Evolutionary conservation across 2,329 filamentous ascomycete species (phyloP), one percentile per base, ranked within the genome.

Genomic region (Alternaria sp.): DNA sequence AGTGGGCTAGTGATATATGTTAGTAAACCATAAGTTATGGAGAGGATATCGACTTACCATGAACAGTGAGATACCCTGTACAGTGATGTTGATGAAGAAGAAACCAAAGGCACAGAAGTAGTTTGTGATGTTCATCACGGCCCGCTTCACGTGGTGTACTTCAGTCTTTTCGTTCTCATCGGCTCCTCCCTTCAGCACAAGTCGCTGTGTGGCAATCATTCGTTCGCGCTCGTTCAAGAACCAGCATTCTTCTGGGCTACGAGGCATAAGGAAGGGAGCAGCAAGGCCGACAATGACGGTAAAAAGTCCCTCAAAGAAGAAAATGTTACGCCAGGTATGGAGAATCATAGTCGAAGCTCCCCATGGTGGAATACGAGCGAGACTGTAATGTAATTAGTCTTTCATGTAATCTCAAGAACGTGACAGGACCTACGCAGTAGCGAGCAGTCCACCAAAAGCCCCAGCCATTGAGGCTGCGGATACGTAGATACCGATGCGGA

Each of bases 251-350:
- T 76, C 73, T 0, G 87, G 86, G 11, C 75, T 81, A 8, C 81
- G 82, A 0, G 86, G 86, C 79, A 89, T 83, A 64, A 86, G 77
- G 55, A 86, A 79, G 1, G 86, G 86, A 1, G 86, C 84, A 2
- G 79, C 61, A 2, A 83, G 43, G 0, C 85, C 86, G 12, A 85
- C 69, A 45, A 86, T 61, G 21, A 84, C 74, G 10, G 87, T 89
- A 64, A 88, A 69, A 45, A 88, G 73, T 0, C 87, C 87, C 72
- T 89, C 87, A 62, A 89, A 88, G 77, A 89, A 88, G 80, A 89
- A 89, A 68, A 89, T 89, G 54, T 79, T 77, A 30, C 75, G 73
- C 77, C 76, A 80, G 0, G 81, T 84, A 66, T 84, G 79, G 56
- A 88, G 81, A 26, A 71, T 79, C 62, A 80, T 80, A 3, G 76